Base-by-base conservation (phyloP, 805 yeast genomes). In the Clavispora asparagi region DNA sequence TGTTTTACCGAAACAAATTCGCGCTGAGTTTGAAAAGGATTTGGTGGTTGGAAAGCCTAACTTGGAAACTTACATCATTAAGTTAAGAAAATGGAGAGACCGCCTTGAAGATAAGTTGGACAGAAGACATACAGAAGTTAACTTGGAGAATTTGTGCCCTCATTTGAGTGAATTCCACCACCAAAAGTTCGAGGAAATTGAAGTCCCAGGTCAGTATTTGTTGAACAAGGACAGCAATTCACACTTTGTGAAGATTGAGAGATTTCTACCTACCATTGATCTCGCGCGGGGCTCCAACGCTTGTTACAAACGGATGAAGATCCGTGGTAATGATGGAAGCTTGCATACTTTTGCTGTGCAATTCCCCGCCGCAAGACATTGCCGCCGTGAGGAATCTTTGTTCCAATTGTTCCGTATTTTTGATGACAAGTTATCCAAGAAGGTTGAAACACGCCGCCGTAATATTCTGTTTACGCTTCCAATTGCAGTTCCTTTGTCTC, bases 91-190 rank as follows among this genome's bases (percentile, higher is more conserved):
- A 58, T 94, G 99, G 99, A 79, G 97, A 55, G 91, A 90, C 54
- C 75, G 97, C 39, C 72, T 94, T 49, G 98, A 94, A 63, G 96
- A 87, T 56, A 90, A 87, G 61, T 75, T 94, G 49, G 98, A 94
- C 62, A 77, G 96, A 53, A 78, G 95, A 48, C 84, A 89, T 46
- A 79, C 83, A 27, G 79, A 81, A 55, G 86, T 90, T 42, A 86
- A 90, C 55, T 67, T 94, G 51, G 99, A 94, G 66, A 82, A 90
- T 47, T 74, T 94, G 51, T 90, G 97, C 58, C 97, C 98, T 13
- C 98, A 92, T 57, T 74, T 94, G 64, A 85, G 95, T 62, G 97
- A 91, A 62, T 94, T 95, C 80, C 99, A 94, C 67, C 96, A 94
- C 63, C 98, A 94, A 64, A 92, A 90, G 67, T 94, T 94, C 61